Percentiles rank a stretch among this genome's conserved stretches.
Evolutionary conservation across 805 yeast species (phyloP).

Genomic region (Metschnikowia peoriensis): DNA sequence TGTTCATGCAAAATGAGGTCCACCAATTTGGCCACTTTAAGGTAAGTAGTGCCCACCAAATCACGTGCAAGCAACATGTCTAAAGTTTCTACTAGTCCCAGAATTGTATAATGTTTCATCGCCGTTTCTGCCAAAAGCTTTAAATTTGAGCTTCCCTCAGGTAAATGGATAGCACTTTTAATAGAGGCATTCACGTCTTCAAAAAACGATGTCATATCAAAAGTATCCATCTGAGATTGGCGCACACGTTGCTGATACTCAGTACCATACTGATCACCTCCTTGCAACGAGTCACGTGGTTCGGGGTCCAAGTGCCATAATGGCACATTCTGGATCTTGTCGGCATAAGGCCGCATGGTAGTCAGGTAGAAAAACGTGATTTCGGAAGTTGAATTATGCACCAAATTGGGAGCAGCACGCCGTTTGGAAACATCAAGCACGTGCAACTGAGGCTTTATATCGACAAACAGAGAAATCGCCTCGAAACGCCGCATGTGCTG

Average conservation of each 20-base stretch:
- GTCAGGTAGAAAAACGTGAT: conserved; percentile 19
- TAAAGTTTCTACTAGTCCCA: conserved; percentile 14
- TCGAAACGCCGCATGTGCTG: conserved; percentile 6
- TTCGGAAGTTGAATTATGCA: conserved; percentile 8
- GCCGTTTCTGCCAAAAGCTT: conserved; percentile 10
- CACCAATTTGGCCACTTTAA: conserved; percentile 7
- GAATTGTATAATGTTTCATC: conserved; percentile 16
- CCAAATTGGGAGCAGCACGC: conserved; percentile 5
- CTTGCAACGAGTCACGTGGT: background rate
- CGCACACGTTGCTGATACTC: conserved; percentile 9
- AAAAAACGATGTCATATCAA: conserved; percentile 12
- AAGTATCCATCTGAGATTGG: conserved; percentile 1
- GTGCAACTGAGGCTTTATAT: conserved; percentile 6
- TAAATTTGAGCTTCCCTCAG: conserved; percentile 5
- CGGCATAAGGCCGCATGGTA: conserved; percentile 13
- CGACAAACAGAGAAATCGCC: conserved; percentile 5
- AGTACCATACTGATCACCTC: conserved; percentile 16
- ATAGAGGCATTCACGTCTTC: background rate
- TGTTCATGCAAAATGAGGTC: conserved; percentile 11
- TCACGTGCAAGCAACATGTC: conserved; percentile 5
- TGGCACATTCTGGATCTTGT: conserved; percentile 13
- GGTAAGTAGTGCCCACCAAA: background rate
- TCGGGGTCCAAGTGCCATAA: conserved; percentile 13
- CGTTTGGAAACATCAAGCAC: conserved; percentile 16
- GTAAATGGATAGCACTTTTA: conserved; percentile 7